Conservation (phyloP, 345 rosid species). For the Gossypium turneri region DNA sequence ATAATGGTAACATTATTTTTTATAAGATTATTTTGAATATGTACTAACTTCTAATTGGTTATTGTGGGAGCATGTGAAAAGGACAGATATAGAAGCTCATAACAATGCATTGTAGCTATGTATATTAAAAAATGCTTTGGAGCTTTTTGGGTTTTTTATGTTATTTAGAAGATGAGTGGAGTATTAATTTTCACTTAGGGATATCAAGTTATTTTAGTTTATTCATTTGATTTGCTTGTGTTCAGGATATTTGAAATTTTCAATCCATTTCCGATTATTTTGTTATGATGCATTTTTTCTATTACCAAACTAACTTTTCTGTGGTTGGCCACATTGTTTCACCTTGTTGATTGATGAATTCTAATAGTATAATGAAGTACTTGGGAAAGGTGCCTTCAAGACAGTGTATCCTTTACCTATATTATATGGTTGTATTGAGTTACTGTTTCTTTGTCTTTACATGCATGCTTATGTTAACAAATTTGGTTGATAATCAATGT, state of each 20-base stretch:
- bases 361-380: slow-evolving; percentile 62
- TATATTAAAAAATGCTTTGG: background rate
- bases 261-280: background rate
- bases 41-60: slow-evolving; percentile 10
- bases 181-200: background rate
- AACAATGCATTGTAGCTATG: background rate
- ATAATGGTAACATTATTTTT: slow-evolving; percentile 37
- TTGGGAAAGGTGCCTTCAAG: slow-evolving; percentile 80
- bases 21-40: background rate
- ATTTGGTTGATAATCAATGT: background rate
- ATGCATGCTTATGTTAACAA: background rate
- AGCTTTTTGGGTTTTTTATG: background rate
- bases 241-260: background rate
- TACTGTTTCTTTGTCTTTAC: background rate
- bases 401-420: slow-evolving; percentile 57
- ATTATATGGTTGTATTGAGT: background rate
- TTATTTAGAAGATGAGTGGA: background rate
- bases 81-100: background rate
- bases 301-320: background rate
- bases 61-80: slow-evolving; percentile 6
- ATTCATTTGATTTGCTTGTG: background rate
- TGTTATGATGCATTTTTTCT: background rate
- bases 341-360: slow-evolving; percentile 15
- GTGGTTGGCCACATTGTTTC: background rate
- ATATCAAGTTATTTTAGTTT: background rate